Base-by-base conservation (phyloP, 495 filamentous ascomycete genomes). In the Penicillium samsonianum region DNA sequence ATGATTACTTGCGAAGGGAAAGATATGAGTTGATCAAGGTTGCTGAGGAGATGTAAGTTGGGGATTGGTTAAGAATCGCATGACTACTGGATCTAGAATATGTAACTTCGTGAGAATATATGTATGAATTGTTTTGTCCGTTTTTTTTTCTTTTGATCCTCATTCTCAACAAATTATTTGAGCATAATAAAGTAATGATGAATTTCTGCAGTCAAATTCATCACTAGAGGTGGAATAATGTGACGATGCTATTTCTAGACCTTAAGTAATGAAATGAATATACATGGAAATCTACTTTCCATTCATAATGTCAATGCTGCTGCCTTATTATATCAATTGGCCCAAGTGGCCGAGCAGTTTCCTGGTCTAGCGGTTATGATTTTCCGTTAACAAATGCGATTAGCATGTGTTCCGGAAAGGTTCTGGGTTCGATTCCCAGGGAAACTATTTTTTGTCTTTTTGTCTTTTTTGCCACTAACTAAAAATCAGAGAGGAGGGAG, bases 371-470 rank as follows among this genome's bases (percentile, higher is more conserved):
- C 53, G 53, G 53, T 55, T 55, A 55, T 55, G 53, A 55, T 55
- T 55, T 55, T 55, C 53, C 53, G 53, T 55, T 55, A 55, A 55
- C 53, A 55, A 55, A 17, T 55, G 53, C 53, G 8, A 37, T 4
- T 30, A 20, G 53, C 53, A 44, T 2, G n/a, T 55, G 53, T 55
- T 55, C 52, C 59, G 54, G 57, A 54, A 64, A 63, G 60, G 60
- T 63, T 59, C 53, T 63, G 60, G 59, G 60, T 63, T 63, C 60
- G 55, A 63, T 63, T 59, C 60, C 59, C 60, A 63, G 53, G 38
- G 45, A 50, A 59, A 62, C 59, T 50, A 63, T 56, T 56, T 61
- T 63, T 64, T 62, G n/a, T 25, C 4, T 3, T 1, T 52, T 53
- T 30, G 26, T 9, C 0, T 19, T 4, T 20, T 20, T n/a, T n/a